phyloP scores from a whole-genome alignment of 805 yeast species.

The Saccharomycopsis schoenii region DNA sequence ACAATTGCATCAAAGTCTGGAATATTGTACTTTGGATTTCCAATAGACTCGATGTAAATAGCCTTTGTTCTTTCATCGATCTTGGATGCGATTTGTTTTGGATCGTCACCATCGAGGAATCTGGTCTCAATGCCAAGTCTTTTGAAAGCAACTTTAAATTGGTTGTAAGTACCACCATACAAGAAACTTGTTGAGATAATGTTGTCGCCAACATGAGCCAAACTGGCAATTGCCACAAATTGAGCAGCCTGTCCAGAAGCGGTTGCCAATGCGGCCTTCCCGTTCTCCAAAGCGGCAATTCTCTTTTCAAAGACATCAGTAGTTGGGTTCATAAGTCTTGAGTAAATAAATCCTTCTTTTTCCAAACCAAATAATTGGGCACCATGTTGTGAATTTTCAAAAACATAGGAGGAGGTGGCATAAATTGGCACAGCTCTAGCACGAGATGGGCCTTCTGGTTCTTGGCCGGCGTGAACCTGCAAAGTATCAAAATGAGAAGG shows the following conservation, averaged over 20 bases:
- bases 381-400: constrained; percentile 83
- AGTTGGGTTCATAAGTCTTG: constrained; percentile 90
- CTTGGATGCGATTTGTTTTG: constrained; percentile 59
- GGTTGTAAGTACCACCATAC: constrained; percentile 96
- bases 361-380: constrained; percentile 82
- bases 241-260: constrained; percentile 98
- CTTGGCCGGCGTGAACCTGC: constrained; percentile 94
- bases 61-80: constrained; percentile 86
- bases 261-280: constrained; percentile 81
- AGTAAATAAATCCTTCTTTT: constrained; percentile 78
- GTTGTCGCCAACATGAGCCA: constrained; percentile 86
- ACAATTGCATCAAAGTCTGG: constrained; percentile 80
- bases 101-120: constrained; percentile 72
- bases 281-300: constrained; percentile 87
- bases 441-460: constrained; percentile 50
- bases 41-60: constrained; percentile 79
- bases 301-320: constrained; percentile 84
- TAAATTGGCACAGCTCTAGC: constrained; percentile 92
- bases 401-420: constrained; percentile 83
- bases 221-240: constrained; percentile 68
- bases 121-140: constrained; percentile 79
- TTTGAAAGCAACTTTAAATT: constrained; percentile 86
- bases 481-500: constrained; percentile 75
- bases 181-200: constrained; percentile 76
- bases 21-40: constrained; percentile 86